A percentile compares a stretch with the other conserved stretches of the same genome.
Evolutionary conservation across 306 rosid genomes (phyloP).

Genomic region (Argentina anserina): DNA sequence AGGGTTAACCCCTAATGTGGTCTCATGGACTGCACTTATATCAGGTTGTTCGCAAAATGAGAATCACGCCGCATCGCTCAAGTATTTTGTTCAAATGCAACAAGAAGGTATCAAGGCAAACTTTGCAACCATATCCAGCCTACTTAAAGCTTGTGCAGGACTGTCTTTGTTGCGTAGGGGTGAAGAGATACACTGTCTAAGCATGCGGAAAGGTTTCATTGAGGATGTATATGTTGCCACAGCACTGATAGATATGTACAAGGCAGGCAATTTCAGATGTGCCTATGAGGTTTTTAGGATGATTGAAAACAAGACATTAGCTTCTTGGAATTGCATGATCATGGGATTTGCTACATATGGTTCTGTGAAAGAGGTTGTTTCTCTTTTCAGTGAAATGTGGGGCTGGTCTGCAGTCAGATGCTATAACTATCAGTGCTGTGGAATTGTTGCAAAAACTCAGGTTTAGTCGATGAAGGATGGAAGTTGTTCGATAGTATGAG

Average conservation of each 20-base stretch:
- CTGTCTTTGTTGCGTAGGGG: constrained; percentile 55
- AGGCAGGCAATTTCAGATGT: constrained; percentile 49
- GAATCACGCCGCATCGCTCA: constrained; percentile 39
- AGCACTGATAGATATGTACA: constrained; percentile 54
- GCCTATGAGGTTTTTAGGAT: constrained; percentile 47
- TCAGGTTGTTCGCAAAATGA: constrained; percentile 58
- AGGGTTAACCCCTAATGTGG: constrained; percentile 55
- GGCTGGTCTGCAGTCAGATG: constrained; percentile 45
- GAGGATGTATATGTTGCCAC: constrained; percentile 54
- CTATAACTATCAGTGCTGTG: constrained; percentile 62
- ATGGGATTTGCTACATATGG: constrained; percentile 63
- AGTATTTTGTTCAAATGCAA: constrained; percentile 56
- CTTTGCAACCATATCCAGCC: constrained; percentile 48
- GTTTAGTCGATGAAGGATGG: constrained; percentile 67
- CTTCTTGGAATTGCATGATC: constrained; percentile 82
- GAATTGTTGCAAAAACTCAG: constrained; percentile 72
- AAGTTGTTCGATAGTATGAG: constrained; percentile 59
- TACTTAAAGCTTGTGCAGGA: constrained; percentile 58
- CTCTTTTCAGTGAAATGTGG: constrained; percentile 45
- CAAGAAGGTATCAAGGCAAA: constrained; percentile 53
- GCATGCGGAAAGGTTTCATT: constrained; percentile 32
- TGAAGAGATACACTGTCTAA: constrained; percentile 53
- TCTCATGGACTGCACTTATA: constrained; percentile 74
- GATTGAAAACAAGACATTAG: constrained; percentile 48
- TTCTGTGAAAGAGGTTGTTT: constrained; percentile 46